Evolutionary conservation across 2,329 filamentous ascomycete genomes (phyloP), one percentile per base, ranked within the genome.

Genomic region (Samsoniella hepiali): DNA sequence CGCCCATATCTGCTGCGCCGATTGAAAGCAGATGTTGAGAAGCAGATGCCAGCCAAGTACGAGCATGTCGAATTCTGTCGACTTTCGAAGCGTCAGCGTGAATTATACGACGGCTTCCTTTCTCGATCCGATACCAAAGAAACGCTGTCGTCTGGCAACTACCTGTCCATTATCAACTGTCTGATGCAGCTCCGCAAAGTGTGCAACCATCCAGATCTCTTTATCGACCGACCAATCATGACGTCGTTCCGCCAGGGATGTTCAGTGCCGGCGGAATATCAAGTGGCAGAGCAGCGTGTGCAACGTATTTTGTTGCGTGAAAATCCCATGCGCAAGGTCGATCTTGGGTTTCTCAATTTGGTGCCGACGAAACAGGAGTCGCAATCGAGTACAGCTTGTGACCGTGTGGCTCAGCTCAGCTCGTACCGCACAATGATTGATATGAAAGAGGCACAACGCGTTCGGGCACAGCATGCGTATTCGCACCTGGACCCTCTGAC

Each of bases 31-130:
- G 95, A 99, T 72, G 95, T 99, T 6, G 96, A 99, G 78, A 97
- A 98, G 78, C 95, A 99, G 74, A 97, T 99, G 91, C 95, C 96
- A 0, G 93, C 87, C 65, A 99, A 99, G 75, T 97, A 97, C 72
- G 96, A 99, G 75, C 93, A 97, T 72, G 93, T 99, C 27, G 91
- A 98, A 67, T 93, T 96, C 71, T 99, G 95, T 75, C 90, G 94
- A 51, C 82, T 99, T 5, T 98, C 94, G 7, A 97, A 98, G 74
- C 88, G 95, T 31, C 95, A 99, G 73, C 88, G 95, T 50, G 95
- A 97, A 76, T 80, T 99, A 9, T 99, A 99, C 71, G 95, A 99
- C 76, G 94, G 94, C 1, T 99, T 98, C 76, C 87, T 99, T 78
- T 92, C 91, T 40, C 88, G 93, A 63, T 89, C 90, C 3, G 92